A percentile compares a stretch with the other conserved stretches of the same genome.
phyloP scores from a whole-genome alignment of 768 basidiomycete genomes.

The Phylloporus rhodoxanthus region DNA sequence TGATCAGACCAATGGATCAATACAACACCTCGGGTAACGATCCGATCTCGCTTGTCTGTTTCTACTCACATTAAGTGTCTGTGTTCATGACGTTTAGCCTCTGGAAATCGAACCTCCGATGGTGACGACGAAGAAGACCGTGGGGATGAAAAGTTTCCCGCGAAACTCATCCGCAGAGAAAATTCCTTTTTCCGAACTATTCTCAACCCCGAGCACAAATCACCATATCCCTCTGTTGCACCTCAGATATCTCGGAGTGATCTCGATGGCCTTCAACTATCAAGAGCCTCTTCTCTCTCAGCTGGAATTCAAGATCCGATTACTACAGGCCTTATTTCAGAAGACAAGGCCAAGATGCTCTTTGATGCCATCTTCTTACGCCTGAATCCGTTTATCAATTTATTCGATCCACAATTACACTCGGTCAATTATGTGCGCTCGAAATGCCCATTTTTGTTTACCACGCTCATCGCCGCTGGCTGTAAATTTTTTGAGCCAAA shows the following conservation, averaged over 20 bases:
- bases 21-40: slow-evolving; percentile 27
- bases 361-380: slow-evolving; percentile 79
- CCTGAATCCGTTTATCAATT: slow-evolving; percentile 83
- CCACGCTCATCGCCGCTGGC: slow-evolving; percentile 76
- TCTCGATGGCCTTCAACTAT: slow-evolving; percentile 32
- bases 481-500: slow-evolving; percentile 78
- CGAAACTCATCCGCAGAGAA: slow-evolving; percentile 67
- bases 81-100: slow-evolving; percentile 13
- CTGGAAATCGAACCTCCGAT: slow-evolving; percentile 26
- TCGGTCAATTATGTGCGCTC: slow-evolving; percentile 73
- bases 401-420: slow-evolving; percentile 85
- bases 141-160: slow-evolving; percentile 66
- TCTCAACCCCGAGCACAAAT: slow-evolving; percentile 62
- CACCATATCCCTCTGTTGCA: slow-evolving; percentile 28
- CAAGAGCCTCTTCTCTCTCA: slow-evolving; percentile 33
- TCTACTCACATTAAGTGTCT: slow-evolving; percentile 2
- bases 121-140: slow-evolving; percentile 65
- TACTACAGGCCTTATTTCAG: slow-evolving; percentile 61
- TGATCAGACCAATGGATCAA: slow-evolving; percentile 28
- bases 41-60: neutral
- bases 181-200: slow-evolving; percentile 82
- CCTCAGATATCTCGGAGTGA: slow-evolving; percentile 30
- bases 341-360: slow-evolving; percentile 62
- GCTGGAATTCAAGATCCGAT: slow-evolving; percentile 59
- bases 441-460: slow-evolving; percentile 79